Conservation (phyloP, 257 asterid genomes). For the Phtheirospermum japonicum region DNA sequence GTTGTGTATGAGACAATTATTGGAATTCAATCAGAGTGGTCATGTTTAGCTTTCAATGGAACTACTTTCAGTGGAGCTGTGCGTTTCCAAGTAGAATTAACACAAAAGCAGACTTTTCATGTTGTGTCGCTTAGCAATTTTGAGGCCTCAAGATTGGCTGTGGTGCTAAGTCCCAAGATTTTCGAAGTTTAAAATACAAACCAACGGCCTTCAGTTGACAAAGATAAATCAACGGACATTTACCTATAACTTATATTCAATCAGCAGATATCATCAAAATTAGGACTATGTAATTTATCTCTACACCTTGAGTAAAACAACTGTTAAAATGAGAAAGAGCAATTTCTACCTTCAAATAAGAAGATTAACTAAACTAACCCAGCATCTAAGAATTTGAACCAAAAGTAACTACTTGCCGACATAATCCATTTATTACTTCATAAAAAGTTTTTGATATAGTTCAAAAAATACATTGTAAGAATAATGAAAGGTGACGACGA, state of each 20-base stretch:
- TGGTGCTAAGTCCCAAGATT: not conserved
- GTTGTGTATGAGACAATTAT: not conserved
- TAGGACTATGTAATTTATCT: not conserved
- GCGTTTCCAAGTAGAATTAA: slow-evolving; percentile 1
- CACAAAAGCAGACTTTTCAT: not conserved
- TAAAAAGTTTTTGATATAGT: not conserved
- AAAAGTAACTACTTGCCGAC: not conserved
- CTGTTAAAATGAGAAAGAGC: not conserved
- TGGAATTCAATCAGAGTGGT: not conserved
- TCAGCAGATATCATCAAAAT: not conserved
- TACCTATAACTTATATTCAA: not conserved
- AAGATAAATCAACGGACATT: not conserved
- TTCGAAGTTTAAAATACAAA: too few relatives aligned
- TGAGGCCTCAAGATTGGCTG: not conserved
- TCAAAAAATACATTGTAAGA: not conserved
- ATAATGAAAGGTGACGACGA: not conserved
- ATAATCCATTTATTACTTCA: not conserved
- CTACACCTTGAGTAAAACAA: not conserved
- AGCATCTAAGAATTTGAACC: not conserved
- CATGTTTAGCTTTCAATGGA: not conserved
- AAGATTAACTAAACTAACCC: not conserved
- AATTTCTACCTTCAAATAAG: not conserved
- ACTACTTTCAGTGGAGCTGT: not conserved
- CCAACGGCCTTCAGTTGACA: not conserved
- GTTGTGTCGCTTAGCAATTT: not conserved